phyloP scores from a whole-genome alignment of 148 eudicot species.

The Cornus controversa region DNA sequence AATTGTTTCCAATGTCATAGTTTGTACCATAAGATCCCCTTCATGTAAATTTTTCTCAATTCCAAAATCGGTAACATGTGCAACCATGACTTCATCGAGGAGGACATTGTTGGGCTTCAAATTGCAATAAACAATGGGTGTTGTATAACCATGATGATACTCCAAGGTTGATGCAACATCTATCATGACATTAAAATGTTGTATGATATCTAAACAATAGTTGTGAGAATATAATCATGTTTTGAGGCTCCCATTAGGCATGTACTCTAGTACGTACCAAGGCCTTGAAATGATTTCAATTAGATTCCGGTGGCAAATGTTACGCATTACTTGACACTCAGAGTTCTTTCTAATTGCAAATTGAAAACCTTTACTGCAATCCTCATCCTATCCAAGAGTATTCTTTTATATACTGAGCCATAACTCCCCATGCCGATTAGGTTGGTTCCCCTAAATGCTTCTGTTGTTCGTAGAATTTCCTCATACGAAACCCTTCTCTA shows the following conservation, averaged over 20 bases:
- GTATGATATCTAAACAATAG: constrained; percentile 12
- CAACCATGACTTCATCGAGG: constrained; percentile 27
- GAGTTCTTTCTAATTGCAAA: constrained; percentile 11
- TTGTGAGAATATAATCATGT: constrained; percentile 27
- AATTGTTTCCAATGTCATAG: too few relatives aligned
- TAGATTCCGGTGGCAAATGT: constrained; percentile 29
- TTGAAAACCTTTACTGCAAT: constrained; percentile 32
- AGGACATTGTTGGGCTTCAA: constrained; percentile 36
- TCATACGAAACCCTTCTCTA: constrained; percentile 26
- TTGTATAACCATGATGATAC: constrained; percentile 20
- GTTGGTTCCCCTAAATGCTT: constrained; percentile 24
- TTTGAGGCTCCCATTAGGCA: constrained; percentile 37
- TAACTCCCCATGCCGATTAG: constrained; percentile 21
- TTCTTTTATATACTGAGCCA: constrained; percentile 24
- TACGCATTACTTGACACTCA: constrained; percentile 21
- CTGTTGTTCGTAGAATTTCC: constrained; percentile 24
- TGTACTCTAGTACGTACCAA: constrained; percentile 31
- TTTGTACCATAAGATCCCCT: constrained; percentile 13
- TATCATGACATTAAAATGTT: constrained; percentile 16
- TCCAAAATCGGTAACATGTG: constrained; percentile 31
- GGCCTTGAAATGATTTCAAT: constrained; percentile 27
- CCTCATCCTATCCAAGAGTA: constrained; percentile 15
- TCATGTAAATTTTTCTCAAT: constrained; percentile 21
- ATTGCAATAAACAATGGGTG: constrained; percentile 32
- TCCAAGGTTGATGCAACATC: constrained; percentile 32